Base-by-base conservation (phyloP, 2,329 filamentous ascomycete genomes). In the Talaromyces sp. region DNA sequence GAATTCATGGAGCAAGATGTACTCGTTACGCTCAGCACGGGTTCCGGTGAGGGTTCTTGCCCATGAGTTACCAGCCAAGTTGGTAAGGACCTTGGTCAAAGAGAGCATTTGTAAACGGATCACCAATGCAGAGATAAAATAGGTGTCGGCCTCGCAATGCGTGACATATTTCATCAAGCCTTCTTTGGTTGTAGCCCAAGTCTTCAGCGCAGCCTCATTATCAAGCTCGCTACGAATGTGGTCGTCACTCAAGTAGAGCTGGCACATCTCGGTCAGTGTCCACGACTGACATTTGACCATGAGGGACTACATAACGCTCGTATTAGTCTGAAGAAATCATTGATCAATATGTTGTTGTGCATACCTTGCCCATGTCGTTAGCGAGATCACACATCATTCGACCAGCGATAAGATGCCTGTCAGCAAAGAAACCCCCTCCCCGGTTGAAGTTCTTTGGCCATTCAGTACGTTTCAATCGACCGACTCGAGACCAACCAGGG, bases 261-360 rank as follows among this genome's bases (percentile, higher is more conserved):
- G 91, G 76, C 93, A 96, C 93, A 99, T 99, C 78, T 99, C 95
- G 1, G 94, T 96, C 77, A 99, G 84, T 77, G 91, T 97, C 95
- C 95, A 99, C 3, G 93, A 96, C 78, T 97, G 94, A 77, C 95
- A 99, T 80, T 96, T 97, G 72, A 87, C 89, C 94, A 98, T 98
- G 69, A 93, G 87, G 11, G 94, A 97, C 82, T 83, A 70, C 52
- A 50, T n/a, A 4, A 43, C 9, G 37, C 8, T 47, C 50, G 6
- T 52, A 68, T 79, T 62, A 80, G 74, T 60, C 63, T 17, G 39
- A 39, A 27, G 33, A 41, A 19, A 11, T 13, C 19, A 54, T 13
- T 13, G n/a, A n/a, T 47, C 27, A 19, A 37, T 50, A n/a, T 5
- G 45, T 6, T 25, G 22, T 15, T 45, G n/a, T 43, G 45, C 71